Base-by-base conservation (phyloP, 1,139 yeast genomes). In the Trichomonascaceae sp. region DNA sequence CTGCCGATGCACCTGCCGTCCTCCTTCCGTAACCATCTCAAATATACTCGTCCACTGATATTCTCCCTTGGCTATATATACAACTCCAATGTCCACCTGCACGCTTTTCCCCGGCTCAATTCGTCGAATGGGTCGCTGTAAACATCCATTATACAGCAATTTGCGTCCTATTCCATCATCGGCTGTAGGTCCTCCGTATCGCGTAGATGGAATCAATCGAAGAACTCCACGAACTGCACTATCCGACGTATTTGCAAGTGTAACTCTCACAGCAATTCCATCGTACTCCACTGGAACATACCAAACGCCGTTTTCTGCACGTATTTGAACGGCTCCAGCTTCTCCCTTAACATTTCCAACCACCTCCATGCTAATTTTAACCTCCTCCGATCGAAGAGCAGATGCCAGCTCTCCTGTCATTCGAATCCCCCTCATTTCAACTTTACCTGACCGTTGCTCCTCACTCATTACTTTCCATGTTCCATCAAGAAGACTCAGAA, bases 31-130 rank as follows among this genome's bases (percentile, higher is more conserved):
- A 7, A 55, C 49, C 10, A 60, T 78, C 58, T 87, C 95, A 58
- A 87, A 74, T 1, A 86, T 70, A 0, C 83, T 78, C 0, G 90
- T 87, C 89, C 95, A 86, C 66, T 85, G 91, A 64, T 83, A 87
- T 54, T 82, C 85, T 1, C 96, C 96, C 45, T 77, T 76, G 52
- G 83, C 87, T 51, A 88, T 70, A 18, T 85, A 76, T 19, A 83
- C 77, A 54, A 84, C 78, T 5, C 88, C 84, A 51, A 83, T 63
- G 18, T 73, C 73, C 15, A 80, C 66, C 9, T 69, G 71, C 9
- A 69, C 55, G 0, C 73, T 64, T 24, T 70, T 75, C 0, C 80
- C 80, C 0, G 85, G 76, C 1, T 60, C 61, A 0, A 87, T 64
- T 1, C 67, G 64, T 0, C 70, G 61, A 1, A 83, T 71, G 20